Evolutionary conservation across 2,329 filamentous ascomycete species (phyloP), one percentile per base, ranked within the genome.

Genomic region (Pezicula carpinea): DNA sequence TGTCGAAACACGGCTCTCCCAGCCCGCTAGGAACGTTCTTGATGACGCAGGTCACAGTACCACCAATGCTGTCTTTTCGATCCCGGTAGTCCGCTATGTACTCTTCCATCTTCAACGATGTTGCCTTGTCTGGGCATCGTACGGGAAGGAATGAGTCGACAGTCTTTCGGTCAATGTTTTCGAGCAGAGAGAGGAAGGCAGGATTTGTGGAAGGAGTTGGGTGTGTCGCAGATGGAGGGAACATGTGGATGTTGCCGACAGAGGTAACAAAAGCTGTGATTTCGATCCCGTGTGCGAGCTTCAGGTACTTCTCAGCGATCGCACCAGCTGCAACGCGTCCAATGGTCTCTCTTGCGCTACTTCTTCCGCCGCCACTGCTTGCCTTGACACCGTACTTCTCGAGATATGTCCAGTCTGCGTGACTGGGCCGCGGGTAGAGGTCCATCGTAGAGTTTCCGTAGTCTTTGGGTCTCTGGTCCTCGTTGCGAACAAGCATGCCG

Each of bases 301-400:
- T 76, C 31, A 97, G 78, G 74, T 92, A 96, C 68, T 97, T 95
- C 67, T 99, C 92, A 32, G 89, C 89, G 58, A 97, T 89, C 36
- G 90, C 87, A 49, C 91, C 90, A 17, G 91, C 91, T 43, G 92
- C 91, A 18, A 97, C 92, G 57, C 92, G 81, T 53, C 86, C 89
- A 64, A 97, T 96, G 10, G 92, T 97, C 76, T 97, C 92, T 55
- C 92, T 77, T n/a, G 93, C 93, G 65, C 85, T 91, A 65, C 86
- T 91, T 53, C 93, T 80, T 45, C 93, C 92, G 58, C 93, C 92
- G 49, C 93, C 92, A 52, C 84, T 90, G 65, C 82, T 88, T 32
- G 93, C 90, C 74, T 95, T 95, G 58, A 95, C 83, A 48, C 92
- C 92, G 67, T 99, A 99, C 73, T 97, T 97, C 68, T 96, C 88